Base-by-base conservation (phyloP, 1,284 basidiomycete species). In the Apiotrichum akiyoshidainum region DNA sequence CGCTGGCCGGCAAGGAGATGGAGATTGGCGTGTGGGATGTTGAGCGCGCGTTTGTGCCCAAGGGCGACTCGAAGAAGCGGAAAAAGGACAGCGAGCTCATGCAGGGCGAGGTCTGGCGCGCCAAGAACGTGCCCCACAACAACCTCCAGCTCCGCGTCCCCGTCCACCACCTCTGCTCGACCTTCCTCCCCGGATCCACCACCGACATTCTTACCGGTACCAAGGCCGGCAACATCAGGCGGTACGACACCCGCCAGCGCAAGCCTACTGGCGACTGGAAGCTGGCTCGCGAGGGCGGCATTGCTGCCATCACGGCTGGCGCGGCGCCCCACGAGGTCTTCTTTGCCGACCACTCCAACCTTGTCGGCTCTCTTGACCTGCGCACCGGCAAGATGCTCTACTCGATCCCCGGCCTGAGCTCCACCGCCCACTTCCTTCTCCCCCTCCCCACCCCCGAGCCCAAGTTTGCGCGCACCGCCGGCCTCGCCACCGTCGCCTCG, bases 1-100 rank as follows among this genome's bases (percentile, higher is more conserved):
- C 86, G 0, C 87, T 91, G 63, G 92, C 87, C 8, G 92, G 92
- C 5, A 87, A 93, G 66, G 92, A 94, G 74, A 88, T 94, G 17
- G 90, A 93, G 59, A 74, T 92, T 3, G 91, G 89, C 1, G 69
- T 93, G 1, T 94, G 89, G 88, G 82, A 90, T 69, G 82, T 85
- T 3, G 86, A 90, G 68, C 75, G 79, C 45, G 85, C 89, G 0
- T 90, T 94, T 52, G 22, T 46, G 10, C 39, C 50, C 16, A 46
- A 19, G 19, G 42, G 3, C n/a, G 34, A 40, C 4, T 54, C 65
- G 16, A 68, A 71, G 22, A 92, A 92, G 74, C 80, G 89, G 64
- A 91, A 90, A 79, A 82, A 89, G 61, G 77, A 79, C 7, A 22
- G 22, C 34, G 79, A 81, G 4, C 70, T 92, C 7, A 83, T 89